phyloP scores from a whole-genome alignment of 495 filamentous ascomycete species.

The Hypoxylon fuscum region DNA sequence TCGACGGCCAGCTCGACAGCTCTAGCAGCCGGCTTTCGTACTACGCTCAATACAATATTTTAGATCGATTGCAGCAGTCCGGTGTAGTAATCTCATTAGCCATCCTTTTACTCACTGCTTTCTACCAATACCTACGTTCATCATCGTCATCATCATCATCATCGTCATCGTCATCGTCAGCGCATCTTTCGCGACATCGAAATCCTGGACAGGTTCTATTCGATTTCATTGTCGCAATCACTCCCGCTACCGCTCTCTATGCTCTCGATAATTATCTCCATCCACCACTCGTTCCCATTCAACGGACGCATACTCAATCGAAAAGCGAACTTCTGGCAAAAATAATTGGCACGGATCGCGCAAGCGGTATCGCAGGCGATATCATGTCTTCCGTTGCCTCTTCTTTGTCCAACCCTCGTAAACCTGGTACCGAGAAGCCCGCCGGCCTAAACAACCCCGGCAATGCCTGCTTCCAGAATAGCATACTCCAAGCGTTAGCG shows the following conservation, averaged over 20 bases:
- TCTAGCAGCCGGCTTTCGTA: slow-evolving; percentile 31
- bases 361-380: slow-evolving; percentile 48
- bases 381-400: slow-evolving; percentile 50
- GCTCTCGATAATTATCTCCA: slow-evolving; percentile 62
- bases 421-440: slow-evolving; percentile 63
- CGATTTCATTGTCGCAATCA: slow-evolving; percentile 69
- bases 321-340: slow-evolving; percentile 76
- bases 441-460: slow-evolving; percentile 89
- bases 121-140: slow-evolving; percentile 54
- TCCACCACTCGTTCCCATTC: slow-evolving; percentile 45
- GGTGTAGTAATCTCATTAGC: slow-evolving; percentile 49
- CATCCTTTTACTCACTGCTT: slow-evolving; percentile 51
- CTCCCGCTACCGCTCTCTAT: slow-evolving; percentile 67
- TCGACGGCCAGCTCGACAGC: slow-evolving; percentile 35
- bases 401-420: too few relatives aligned
- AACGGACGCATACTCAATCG: slow-evolving; percentile 30
- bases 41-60: slow-evolving; percentile 29
- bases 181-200: slow-evolving; percentile 43
- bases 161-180: too few relatives aligned
- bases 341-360: slow-evolving; percentile 70
- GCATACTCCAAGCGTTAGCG: slow-evolving; percentile 86
- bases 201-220: slow-evolving; percentile 62
- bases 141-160: too few relatives aligned
- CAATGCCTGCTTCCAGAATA: slow-evolving; percentile 98
- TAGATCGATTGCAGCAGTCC: slow-evolving; percentile 46